These are phyloP conservation scores for Ballota nigra DNA, from an alignment of 257 asterid species.

Conservation along the genomic window DNA sequence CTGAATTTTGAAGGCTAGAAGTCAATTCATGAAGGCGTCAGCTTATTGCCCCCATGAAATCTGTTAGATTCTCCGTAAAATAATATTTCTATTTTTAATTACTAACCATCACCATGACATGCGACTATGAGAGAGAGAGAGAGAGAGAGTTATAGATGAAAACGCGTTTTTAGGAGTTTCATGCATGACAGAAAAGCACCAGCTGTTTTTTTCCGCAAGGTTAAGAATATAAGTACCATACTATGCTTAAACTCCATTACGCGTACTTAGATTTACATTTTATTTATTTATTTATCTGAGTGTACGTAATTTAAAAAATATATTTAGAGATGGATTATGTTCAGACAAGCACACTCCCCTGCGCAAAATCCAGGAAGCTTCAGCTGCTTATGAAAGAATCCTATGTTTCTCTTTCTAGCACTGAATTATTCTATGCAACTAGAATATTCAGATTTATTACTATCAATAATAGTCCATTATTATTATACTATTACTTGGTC, in stretches of 20 bases:
- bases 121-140: constrained; percentile 1
- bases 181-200: constrained; percentile 57
- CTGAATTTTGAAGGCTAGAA: neutral
- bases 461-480: constrained; percentile 7
- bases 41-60: constrained; percentile 27
- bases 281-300: neutral
- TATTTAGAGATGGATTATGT: constrained; percentile 16
- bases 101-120: neutral
- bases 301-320: neutral
- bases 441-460: constrained; percentile 22
- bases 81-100: neutral
- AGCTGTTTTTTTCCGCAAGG: constrained; percentile 45
- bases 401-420: constrained; percentile 34
- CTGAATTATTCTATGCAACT: constrained; percentile 13
- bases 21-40: constrained; percentile 23
- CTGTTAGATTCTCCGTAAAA: constrained; percentile 20
- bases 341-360: constrained; percentile 31
- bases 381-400: constrained; percentile 55
- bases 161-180: constrained; percentile 51
- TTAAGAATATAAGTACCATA: neutral
- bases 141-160: constrained; percentile 8
- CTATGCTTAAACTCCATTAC: constrained; percentile 27
- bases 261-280: constrained; percentile 26
- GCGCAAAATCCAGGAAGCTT: constrained; percentile 62
- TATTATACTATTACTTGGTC: constrained; percentile 24